Base-by-base conservation (phyloP, 805 yeast genomes). In the Clavispora carvajalis region DNA sequence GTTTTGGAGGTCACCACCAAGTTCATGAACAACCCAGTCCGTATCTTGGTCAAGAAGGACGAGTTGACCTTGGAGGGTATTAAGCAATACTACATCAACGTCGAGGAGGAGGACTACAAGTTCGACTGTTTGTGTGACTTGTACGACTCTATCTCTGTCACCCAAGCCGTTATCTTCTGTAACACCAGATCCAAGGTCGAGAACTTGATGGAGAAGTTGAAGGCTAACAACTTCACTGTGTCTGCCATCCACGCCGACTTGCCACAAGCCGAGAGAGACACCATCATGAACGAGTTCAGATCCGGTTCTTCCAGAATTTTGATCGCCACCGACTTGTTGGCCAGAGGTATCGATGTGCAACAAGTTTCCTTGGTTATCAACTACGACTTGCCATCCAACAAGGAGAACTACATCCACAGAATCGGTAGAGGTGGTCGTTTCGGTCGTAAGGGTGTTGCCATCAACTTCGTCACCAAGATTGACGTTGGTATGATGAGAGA, bases 381-480 rank as follows among this genome's bases (percentile, higher is more conserved):
- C 75, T 90, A 88, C 71, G 98, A 90, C 67, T 70, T 90, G 55
- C 97, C 97, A 33, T 74, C 79, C 52, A 85, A 83, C 72, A 80
- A 85, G 65, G 96, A 90, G 68, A 90, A 87, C 74, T 91, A 93
- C 66, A 85, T 91, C 58, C 99, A 91, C 72, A 80, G 99, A 73
- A 95, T 91, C 58, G 99, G 99, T 67, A 82, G 99, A 73, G 87
- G 95, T 55, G 99, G 99, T 59, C 82, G 99, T 68, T 91, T 91
- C 74, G 99, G 99, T 63, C 80, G 99, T 68, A 91, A 90, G 73
- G 99, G 99, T 74, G 91, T 87, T 48, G 97, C 98, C 47, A 85
- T 91, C 63, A 93, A 90, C 74, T 85, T 91, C 59, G 82, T 90
- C 55, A 90, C 98, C 38, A 76, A 74, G 48, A 81, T 80, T 41